Evolutionary conservation across 2,329 filamentous ascomycete species (phyloP).

Genomic region (Aspergillus sp.): DNA sequence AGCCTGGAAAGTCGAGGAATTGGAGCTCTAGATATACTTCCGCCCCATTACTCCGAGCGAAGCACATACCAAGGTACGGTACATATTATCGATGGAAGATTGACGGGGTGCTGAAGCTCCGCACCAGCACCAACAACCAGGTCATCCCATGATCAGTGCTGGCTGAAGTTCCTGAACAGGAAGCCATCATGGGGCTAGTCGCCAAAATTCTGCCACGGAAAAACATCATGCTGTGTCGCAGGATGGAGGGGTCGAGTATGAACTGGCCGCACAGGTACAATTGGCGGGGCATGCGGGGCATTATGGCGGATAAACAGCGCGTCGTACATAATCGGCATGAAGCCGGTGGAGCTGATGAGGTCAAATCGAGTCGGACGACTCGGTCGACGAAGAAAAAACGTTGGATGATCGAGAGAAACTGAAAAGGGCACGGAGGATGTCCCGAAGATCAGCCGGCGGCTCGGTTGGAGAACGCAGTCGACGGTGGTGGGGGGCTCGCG

Average conservation of each 20-base stretch:
- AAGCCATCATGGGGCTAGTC: conserved; percentile 1
- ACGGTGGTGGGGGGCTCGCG: conserved; percentile 5
- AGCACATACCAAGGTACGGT: background rate
- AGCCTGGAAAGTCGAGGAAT: background rate
- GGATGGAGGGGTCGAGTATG: too few relatives aligned
- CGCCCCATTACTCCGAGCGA: background rate
- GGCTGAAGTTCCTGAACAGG: background rate
- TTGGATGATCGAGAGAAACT: conserved; percentile 3
- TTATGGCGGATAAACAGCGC: background rate
- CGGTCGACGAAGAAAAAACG: too few relatives aligned
- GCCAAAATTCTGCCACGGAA: conserved; percentile 10
- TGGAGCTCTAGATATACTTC: conserved; percentile 14
- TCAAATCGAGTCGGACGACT: too few relatives aligned
- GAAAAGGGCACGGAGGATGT: conserved; percentile 23
- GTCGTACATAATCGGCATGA: background rate
- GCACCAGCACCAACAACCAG: conserved; percentile 3
- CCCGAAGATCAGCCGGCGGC: conserved; percentile 31
- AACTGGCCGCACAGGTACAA: background rate
- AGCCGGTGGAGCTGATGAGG: background rate
- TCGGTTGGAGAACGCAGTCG: background rate
- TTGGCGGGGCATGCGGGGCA: background rate
- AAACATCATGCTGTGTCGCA: background rate
- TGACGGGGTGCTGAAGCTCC: background rate
- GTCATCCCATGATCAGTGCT: conserved; percentile 1
- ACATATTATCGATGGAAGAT: background rate